These are phyloP conservation scores for Alisma plantagoaquatica DNA, from an alignment of 106 monocot species.

Conservation along the genomic window DNA sequence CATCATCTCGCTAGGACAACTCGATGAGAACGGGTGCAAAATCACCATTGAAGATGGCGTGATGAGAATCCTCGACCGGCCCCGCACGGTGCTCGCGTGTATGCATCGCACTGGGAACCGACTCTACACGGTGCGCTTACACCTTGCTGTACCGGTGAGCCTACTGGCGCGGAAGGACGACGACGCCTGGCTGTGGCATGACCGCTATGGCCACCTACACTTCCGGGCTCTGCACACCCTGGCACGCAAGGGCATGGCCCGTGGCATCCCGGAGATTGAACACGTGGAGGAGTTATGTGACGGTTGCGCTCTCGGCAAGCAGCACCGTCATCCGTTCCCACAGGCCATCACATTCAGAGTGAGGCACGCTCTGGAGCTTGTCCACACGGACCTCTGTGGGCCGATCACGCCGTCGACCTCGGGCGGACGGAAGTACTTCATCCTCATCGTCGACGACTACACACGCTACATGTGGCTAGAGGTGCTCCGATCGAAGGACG, in stretches of 20 bases:
- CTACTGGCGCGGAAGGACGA: too few relatives aligned
- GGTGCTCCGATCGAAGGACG: not conserved
- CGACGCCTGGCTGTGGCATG: not conserved
- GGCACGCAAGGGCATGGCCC: not conserved
- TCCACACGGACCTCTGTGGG: not conserved
- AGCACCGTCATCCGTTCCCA: too few relatives aligned
- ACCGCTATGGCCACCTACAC: not conserved
- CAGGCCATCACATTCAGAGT: not conserved
- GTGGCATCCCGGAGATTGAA: not conserved
- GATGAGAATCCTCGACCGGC: not conserved
- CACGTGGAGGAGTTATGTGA: not conserved
- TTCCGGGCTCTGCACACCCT: not conserved
- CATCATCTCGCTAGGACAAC: not conserved
- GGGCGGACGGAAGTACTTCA: too few relatives aligned
- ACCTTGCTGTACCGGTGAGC: not conserved
- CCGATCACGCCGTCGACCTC: not conserved
- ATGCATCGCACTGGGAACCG: not conserved
- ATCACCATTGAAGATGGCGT: not conserved
- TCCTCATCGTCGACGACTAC: conserved; percentile 3
- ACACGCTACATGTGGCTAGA: not conserved
- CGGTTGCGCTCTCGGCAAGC: too few relatives aligned
- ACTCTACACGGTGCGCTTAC: not conserved
- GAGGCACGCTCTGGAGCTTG: not conserved
- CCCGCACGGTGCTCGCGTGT: not conserved
- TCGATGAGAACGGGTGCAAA: not conserved